Conservation (phyloP, 2,329 filamentous ascomycete species). For the Phialocephala sp. region DNA sequence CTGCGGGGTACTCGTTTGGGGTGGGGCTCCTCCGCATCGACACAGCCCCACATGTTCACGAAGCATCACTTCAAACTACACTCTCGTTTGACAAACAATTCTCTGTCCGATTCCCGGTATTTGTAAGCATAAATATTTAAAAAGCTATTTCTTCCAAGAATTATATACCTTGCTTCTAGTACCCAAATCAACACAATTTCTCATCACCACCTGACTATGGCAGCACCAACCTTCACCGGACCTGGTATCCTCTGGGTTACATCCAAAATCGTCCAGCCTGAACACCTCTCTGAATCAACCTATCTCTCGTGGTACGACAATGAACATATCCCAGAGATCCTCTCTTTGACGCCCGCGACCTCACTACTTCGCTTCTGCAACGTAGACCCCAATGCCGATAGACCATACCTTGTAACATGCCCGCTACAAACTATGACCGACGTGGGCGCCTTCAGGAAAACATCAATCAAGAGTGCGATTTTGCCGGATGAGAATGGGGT, state of each 20-base stretch:
- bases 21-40: not conserved
- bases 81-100: too few species aligned
- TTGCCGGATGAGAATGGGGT: not conserved
- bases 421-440: slow-evolving; percentile 23
- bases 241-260: slow-evolving; percentile 30
- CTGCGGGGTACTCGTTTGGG: not conserved
- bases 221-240: slow-evolving; percentile 8
- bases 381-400: slow-evolving; percentile 20
- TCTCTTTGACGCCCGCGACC: slow-evolving; percentile 16
- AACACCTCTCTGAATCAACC: slow-evolving; percentile 18
- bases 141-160: too few species aligned
- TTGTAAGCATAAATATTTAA: too few species aligned
- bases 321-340: slow-evolving; percentile 26
- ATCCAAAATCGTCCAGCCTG: slow-evolving; percentile 22
- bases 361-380: slow-evolving; percentile 23
- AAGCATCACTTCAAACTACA: not conserved
- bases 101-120: too few species aligned
- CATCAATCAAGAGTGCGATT: slow-evolving; percentile 6
- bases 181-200: not conserved
- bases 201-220: not conserved
- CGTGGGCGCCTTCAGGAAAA: slow-evolving; percentile 18
- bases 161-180: not conserved
- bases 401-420: slow-evolving; percentile 24
- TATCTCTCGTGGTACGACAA: slow-evolving; percentile 28
- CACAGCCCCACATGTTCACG: not conserved